Conservation (phyloP, 106 monocot genomes). For the Triglochin maritima region DNA sequence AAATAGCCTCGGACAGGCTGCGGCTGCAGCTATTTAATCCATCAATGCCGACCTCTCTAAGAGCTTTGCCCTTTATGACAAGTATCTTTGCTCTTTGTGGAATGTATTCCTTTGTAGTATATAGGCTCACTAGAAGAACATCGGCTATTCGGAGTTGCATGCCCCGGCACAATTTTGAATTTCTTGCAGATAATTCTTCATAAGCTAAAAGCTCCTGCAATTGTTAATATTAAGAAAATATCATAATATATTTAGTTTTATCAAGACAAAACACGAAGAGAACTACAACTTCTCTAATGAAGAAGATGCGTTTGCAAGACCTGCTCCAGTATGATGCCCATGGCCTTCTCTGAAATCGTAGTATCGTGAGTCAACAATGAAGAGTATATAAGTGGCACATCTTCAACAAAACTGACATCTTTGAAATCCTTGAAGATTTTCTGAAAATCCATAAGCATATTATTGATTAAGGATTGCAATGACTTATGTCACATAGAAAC, state of each 20-base stretch:
- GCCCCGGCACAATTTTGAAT: conserved; percentile 30
- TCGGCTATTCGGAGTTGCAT: conserved; percentile 49
- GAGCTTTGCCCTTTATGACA: conserved; percentile 40
- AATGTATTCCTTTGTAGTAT: conserved; percentile 27
- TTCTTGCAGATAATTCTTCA: conserved; percentile 25
- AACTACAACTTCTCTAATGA: not conserved
- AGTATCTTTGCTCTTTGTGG: conserved; percentile 50
- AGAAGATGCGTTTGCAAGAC: conserved; percentile 15
- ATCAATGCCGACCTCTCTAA: conserved; percentile 49
- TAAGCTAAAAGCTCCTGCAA: conserved; percentile 70
- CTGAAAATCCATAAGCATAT: conserved; percentile 31
- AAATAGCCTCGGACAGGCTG: conserved; percentile 59
- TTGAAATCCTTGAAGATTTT: conserved; percentile 45
- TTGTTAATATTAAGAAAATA: conserved; percentile 16
- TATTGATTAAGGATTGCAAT: not conserved
- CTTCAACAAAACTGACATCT: conserved; percentile 23
- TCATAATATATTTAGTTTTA: conserved; percentile 5
- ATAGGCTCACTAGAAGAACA: conserved; percentile 51
- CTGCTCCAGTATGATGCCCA: conserved; percentile 66
- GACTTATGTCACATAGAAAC: not conserved
- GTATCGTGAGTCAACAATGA: conserved; percentile 15
- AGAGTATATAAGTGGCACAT: conserved; percentile 41
- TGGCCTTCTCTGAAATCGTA: conserved; percentile 21
- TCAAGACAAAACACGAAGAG: not conserved
- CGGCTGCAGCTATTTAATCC: conserved; percentile 41